Conservation (phyloP, 495 filamentous ascomycete genomes). For the Aspergillus mulundensis region DNA sequence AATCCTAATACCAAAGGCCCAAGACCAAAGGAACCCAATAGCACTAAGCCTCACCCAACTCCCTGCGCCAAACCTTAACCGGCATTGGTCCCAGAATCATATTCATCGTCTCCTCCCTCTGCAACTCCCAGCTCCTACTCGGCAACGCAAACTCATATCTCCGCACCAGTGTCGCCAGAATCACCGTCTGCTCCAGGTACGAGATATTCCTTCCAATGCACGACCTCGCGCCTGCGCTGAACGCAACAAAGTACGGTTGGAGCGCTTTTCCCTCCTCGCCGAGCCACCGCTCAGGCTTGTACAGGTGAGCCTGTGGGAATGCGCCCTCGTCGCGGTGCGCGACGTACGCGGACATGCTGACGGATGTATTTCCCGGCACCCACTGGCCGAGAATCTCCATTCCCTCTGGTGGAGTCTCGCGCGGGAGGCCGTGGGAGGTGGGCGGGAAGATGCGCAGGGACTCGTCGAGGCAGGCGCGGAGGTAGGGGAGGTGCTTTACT, state of each 20-base stretch:
- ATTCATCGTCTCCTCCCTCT: conserved; percentile 38
- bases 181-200: conserved; percentile 43
- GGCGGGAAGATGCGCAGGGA: conserved; percentile 42
- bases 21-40: neutral
- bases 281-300: conserved; percentile 37
- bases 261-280: conserved; percentile 37
- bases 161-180: conserved; percentile 40
- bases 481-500: conserved; percentile 38
- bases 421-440: conserved; percentile 31
- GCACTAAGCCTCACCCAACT: neutral
- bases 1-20: too few species aligned
- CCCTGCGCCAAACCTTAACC: conserved; percentile 38
- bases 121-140: conserved; percentile 33
- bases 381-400: conserved; percentile 35
- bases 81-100: conserved; percentile 37
- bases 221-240: conserved; percentile 38
- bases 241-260: conserved; percentile 40
- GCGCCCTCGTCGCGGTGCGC: conserved; percentile 28
- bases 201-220: conserved; percentile 45
- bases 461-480: conserved; percentile 47
- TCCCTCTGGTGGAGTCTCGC: conserved; percentile 35
- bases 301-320: conserved; percentile 31
- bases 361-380: conserved; percentile 33
- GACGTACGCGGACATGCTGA: conserved; percentile 30
- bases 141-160: conserved; percentile 42